Base-by-base conservation (phyloP, 495 filamentous ascomycete species). In the Podospora appendiculata region DNA sequence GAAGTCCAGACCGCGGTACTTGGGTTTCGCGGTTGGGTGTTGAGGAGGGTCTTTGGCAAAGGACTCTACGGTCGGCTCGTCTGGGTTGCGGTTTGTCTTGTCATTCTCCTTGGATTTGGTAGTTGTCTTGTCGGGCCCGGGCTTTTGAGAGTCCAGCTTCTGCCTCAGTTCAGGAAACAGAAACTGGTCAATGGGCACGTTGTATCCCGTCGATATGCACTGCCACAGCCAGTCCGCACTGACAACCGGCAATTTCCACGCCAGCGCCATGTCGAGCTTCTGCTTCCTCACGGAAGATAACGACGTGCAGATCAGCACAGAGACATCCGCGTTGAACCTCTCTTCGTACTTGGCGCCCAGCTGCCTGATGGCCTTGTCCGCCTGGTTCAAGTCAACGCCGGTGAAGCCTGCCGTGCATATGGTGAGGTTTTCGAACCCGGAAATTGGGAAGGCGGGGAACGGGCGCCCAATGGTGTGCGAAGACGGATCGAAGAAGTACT, bases 351-450 rank as follows among this genome's bases (percentile, higher is more conserved):
- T 79, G 6, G 82, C 90, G 17, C 90, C 90, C 61, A 95, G 78
- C 44, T 95, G 73, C 19, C 73, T 70, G 19, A 95, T 75, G 13
- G 85, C 69, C 67, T 88, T 90, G 38, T 83, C 81, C 38, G 93
- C 71, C 61, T 97, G 94, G 43, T 91, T 72, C 16, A 96, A 72
- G 58, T 95, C 88, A 34, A 95, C 83, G n/a, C 85, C 84, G 14
- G 79, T 78, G 62, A 98, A 95, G 10, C 80, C 87, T 8, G 90
- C 90, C 1, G 89, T 88, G 64, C 82, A 88, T 41, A 96, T 81
- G 38, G 73, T 77, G 56, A 95, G 66, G 2, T 65, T 73, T 11
- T 77, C 56, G 55, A 96, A 92, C 10, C 77, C 87, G 69, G 66
- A 56, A 35, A 95, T 79, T 32, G 84, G 85, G 50, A 87, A 86